Evolutionary conservation across 1,284 basidiomycete genomes (phyloP).

Genomic region (Coniophora puteana): DNA sequence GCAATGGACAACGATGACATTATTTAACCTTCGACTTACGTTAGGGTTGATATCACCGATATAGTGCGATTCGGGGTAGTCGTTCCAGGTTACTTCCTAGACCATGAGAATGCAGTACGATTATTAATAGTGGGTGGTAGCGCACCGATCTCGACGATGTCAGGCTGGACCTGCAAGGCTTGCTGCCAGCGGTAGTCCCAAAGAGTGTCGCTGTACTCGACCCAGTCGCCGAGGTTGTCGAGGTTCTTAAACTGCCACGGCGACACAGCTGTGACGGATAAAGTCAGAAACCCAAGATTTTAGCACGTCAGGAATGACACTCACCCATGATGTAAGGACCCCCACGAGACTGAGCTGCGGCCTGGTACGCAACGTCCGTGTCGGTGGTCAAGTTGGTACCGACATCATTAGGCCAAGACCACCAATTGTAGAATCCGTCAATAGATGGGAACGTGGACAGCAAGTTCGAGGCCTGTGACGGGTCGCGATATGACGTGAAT

Average conservation of each 20-base stretch:
- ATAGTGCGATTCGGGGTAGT: conserved; percentile 57
- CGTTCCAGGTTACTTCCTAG: conserved; percentile 66
- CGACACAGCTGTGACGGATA: conserved; percentile 41
- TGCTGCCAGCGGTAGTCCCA: conserved; percentile 32
- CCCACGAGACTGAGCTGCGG: conserved; percentile 16
- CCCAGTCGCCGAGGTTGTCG: conserved; percentile 30
- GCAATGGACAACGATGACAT: too few species aligned
- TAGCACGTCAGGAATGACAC: too few species aligned
- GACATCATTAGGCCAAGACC: conserved; percentile 31
- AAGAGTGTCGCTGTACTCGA: conserved; percentile 31
- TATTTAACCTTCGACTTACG: too few species aligned
- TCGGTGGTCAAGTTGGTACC: conserved; percentile 24
- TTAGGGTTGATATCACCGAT: conserved; percentile 59
- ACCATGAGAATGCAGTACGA: conserved; percentile 30
- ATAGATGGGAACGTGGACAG: conserved; percentile 27
- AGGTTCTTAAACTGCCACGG: conserved; percentile 54
- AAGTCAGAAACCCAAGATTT: not conserved
- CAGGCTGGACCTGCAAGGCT: conserved; percentile 30
- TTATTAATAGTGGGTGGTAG: too few species aligned
- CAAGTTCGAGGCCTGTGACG: conserved; percentile 17
- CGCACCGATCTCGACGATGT: conserved; percentile 36
- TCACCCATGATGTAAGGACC: conserved; percentile 30
- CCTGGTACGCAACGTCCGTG: conserved; percentile 26
- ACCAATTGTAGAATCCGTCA: conserved; percentile 36
- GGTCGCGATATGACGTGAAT: conserved; percentile 28